A percentile compares a stretch with the other conserved stretches of the same genome.
Conservation (phyloP, 257 asterid species). For the Fraxinus excelsior region DNA sequence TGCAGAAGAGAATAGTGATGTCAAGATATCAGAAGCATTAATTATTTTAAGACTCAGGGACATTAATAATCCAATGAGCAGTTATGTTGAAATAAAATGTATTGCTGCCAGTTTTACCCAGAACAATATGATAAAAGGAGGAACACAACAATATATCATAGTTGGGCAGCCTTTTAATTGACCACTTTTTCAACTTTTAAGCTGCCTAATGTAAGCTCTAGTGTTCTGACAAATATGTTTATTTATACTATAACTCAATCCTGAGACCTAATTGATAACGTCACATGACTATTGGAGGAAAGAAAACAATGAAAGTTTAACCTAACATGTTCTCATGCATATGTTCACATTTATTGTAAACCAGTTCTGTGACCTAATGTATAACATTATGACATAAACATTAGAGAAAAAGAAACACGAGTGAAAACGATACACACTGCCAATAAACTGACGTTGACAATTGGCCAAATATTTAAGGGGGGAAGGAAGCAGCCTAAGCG, state of each 20-base stretch:
- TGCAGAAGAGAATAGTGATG: background rate
- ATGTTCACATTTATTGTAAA: background rate
- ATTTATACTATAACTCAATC: background rate
- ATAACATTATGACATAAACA: background rate
- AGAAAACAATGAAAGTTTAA: background rate
- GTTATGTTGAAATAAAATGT: background rate
- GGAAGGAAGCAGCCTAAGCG: slow-evolving; percentile 20
- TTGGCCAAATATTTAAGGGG: background rate
- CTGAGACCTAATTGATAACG: background rate
- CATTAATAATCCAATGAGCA: background rate
- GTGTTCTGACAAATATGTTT: background rate
- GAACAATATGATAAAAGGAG: no score
- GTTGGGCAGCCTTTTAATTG: no score
- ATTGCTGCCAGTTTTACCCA: background rate
- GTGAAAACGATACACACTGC: background rate
- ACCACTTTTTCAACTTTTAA: no score
- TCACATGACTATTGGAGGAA: background rate
- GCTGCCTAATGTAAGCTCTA: background rate
- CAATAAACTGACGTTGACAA: background rate
- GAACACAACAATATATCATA: no score
- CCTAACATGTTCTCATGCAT: background rate
- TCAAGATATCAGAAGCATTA: background rate
- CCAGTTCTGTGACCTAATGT: background rate
- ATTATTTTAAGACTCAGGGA: background rate
- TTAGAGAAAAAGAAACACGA: background rate